A percentile compares a stretch with the other conserved stretches of the same genome.
Evolutionary conservation across 108 stramenopile species (phyloP).

Genomic region (Skeletonema tropicum): DNA sequence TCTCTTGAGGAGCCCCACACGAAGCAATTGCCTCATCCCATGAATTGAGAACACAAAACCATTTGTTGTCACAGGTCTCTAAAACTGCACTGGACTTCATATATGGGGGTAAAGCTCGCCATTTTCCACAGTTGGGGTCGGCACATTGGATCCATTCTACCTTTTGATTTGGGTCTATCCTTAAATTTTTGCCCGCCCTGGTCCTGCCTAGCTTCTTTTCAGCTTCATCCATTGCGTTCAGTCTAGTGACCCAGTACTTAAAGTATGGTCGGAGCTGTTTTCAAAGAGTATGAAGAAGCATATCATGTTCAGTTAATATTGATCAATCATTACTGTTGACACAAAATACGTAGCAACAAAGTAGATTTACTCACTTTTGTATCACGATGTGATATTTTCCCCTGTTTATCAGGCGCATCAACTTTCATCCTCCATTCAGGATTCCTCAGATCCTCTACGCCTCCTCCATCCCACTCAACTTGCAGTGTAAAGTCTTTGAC

Average conservation of each 20-base stretch:
- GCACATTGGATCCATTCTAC: conserved; percentile 87
- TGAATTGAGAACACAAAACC: conserved; percentile 91
- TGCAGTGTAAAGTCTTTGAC: conserved; percentile 34
- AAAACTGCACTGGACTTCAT: conserved; percentile 80
- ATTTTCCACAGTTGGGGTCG: conserved; percentile 86
- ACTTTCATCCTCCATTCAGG: conserved; percentile 55
- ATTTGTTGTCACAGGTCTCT: conserved; percentile 66
- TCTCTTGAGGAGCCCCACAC: conserved; percentile 88
- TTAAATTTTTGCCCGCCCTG: conserved; percentile 42
- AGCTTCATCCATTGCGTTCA: conserved; percentile 47
- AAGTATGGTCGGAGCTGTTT: conserved; percentile 45
- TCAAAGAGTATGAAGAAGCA: not conserved
- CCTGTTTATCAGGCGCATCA: conserved; percentile 51
- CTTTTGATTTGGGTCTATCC: conserved; percentile 35
- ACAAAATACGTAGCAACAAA: not conserved
- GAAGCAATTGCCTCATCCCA: conserved; percentile 89
- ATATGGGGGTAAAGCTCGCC: conserved; percentile 71
- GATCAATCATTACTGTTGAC: not conserved
- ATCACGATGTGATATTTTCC: conserved; percentile 47
- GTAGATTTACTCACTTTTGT: conserved; percentile 27
- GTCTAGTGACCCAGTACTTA: conserved; percentile 47
- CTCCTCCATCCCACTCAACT: conserved; percentile 47
- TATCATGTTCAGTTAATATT: not conserved
- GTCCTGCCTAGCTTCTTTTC: conserved; percentile 38
- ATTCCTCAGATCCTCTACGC: conserved; percentile 39